A percentile compares a stretch with the other conserved stretches of the same genome.
phyloP scores from a whole-genome alignment of 176 grass and related monocot species.

The Urochloa ruziziensis region DNA sequence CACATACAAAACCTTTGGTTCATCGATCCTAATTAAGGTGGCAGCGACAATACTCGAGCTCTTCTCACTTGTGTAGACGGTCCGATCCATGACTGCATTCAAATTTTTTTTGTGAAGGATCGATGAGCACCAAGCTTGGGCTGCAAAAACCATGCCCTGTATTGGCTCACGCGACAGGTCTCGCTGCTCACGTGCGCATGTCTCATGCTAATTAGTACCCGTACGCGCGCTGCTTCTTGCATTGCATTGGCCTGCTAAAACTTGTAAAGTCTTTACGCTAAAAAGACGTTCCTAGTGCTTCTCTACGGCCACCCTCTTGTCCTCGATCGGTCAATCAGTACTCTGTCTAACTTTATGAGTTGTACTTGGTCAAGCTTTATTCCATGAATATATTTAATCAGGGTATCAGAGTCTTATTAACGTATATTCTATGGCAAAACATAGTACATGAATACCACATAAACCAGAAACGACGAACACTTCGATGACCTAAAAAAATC shows the following conservation, averaged over 20 bases:
- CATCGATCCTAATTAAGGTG: neutral
- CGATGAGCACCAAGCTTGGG: neutral
- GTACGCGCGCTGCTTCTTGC: neutral
- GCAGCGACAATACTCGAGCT: neutral
- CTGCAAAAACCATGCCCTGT: neutral
- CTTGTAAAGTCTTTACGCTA: neutral
- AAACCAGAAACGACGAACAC: neutral
- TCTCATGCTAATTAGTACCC: constrained; percentile 8
- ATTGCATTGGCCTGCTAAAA: constrained; percentile 3
- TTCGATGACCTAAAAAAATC: neutral
- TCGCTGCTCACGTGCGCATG: neutral
- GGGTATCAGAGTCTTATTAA: neutral
- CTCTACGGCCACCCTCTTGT: neutral
- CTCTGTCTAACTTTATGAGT: neutral
- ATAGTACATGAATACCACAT: neutral
- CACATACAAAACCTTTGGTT: neutral
- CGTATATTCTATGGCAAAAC: neutral
- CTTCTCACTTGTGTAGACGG: neutral
- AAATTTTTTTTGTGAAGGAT: no score
- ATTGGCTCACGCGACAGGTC: neutral
- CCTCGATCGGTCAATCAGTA: neutral
- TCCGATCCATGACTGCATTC: neutral
- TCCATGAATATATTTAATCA: neutral
- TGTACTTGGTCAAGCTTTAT: neutral
- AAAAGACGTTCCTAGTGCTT: constrained; percentile 12